Base-by-base conservation (phyloP, 179 eudicot genomes). In the Camellia oleifera region DNA sequence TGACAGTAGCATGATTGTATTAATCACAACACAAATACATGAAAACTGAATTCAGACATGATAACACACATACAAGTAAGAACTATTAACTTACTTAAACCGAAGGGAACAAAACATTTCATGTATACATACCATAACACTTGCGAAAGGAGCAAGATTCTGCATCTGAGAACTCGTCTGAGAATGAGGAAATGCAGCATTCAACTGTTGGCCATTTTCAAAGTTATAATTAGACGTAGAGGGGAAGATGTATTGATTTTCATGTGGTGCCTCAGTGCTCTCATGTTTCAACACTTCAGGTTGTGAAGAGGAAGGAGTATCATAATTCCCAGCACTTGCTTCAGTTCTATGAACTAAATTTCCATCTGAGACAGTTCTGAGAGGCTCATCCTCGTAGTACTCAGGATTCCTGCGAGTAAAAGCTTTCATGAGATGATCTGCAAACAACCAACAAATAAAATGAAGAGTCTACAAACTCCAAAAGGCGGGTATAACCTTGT, bases 81-180 rank as follows among this genome's bases (percentile, higher is more conserved):
- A 77, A 58, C 13, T 48, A 7, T 20, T 50, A 67, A 26, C 23
- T 61, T 10, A 52, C 42, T 76, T 67, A 64, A 62, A 3, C 2
- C 48, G 32, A 7, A 62, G 42, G 67, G 10, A 17, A n/a, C 14
- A 13, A 48, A 76, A 77, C 7, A 40, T 4, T 26, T 18, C 42
- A 67, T 2, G 0, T 7, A 56, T 57, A 63, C 81, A 32, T 79
- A 86, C 93, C 80, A 89, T 83, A 69, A 88, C 89, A 85, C 80
- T 84, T 11, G 96, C 85, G 77, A 90, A 86, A 17, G 92, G 85
- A 83, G 95, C 84, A 79, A 89, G 78, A 80, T 88, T 91, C 85
- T 89, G 99, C 91, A 90, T 89, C 85, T 94, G 94, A 45, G 95
- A 78, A 81, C 84, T 86, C 48, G 87, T 44, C 86, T 91, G 94